Percentiles rank a stretch among this genome's conserved stretches.
phyloP scores from a whole-genome alignment of 768 basidiomycete genomes.

The Russula abietina region DNA sequence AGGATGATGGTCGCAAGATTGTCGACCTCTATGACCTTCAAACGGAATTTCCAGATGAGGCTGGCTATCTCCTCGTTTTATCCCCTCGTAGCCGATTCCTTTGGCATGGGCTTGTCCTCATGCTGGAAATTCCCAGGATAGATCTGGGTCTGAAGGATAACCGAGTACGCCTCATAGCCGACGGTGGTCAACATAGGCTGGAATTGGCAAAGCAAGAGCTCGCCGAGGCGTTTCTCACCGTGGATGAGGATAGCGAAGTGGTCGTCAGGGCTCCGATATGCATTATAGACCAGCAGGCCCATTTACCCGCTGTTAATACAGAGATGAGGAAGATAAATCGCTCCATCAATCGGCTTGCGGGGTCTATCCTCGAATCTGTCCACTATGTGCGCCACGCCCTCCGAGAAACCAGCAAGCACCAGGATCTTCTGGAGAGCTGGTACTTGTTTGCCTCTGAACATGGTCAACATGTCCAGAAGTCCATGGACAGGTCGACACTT shows the following conservation, averaged over 20 bases:
- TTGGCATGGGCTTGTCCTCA: constrained; percentile 86
- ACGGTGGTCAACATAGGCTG: constrained; percentile 77
- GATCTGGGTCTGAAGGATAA: constrained; percentile 82
- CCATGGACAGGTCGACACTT: constrained; percentile 70
- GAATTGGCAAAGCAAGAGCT: constrained; percentile 74
- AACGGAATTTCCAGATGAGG: constrained; percentile 51
- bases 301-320: constrained; percentile 81
- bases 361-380: constrained; percentile 89
- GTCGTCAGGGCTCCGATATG: constrained; percentile 21
- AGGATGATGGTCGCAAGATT: constrained; percentile 47
- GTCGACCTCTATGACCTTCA: constrained; percentile 40
- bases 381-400: constrained; percentile 74
- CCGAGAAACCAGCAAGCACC: constrained; percentile 53
- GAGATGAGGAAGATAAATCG: constrained; percentile 89
- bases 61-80: constrained; percentile 76
- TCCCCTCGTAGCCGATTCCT: constrained; percentile 82
- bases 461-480: constrained; percentile 81
- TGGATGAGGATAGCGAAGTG: constrained; percentile 54
- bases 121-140: constrained; percentile 66
- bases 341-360: constrained; percentile 82
- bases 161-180: constrained; percentile 86
- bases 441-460: constrained; percentile 95
- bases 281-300: constrained; percentile 77
- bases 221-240: constrained; percentile 51
- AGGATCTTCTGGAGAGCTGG: constrained; percentile 91